Conservation (phyloP, 768 basidiomycete genomes). For the Phlebiopsis gigantea region DNA sequence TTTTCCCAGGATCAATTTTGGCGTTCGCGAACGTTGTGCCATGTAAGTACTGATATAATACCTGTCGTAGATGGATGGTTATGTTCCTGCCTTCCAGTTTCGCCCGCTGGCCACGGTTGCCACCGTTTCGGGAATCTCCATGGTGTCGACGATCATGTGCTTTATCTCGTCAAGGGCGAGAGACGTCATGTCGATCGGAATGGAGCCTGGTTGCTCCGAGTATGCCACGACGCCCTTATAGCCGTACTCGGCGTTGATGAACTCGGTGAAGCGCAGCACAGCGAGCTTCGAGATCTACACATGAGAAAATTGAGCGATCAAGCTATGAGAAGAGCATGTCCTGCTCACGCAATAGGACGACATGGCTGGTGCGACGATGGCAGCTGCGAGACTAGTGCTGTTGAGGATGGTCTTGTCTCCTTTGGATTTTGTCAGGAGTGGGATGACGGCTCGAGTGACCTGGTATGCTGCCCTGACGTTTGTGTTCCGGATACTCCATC, state of each 20-base stretch:
- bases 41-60: no score
- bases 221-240: neutral
- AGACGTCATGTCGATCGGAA: slow-evolving; percentile 12
- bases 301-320: neutral
- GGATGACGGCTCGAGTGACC: slow-evolving; percentile 9
- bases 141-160: slow-evolving; percentile 9
- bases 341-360: neutral
- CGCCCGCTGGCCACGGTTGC: no score
- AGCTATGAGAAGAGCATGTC: neutral
- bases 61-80: no score
- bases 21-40: no score
- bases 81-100: no score
- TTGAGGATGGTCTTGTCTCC: slow-evolving; percentile 10
- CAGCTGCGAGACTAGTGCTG: neutral
- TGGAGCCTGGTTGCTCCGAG: slow-evolving; percentile 1
- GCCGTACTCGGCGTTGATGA: neutral
- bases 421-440: slow-evolving; percentile 2
- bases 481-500: slow-evolving; percentile 2
- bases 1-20: no score
- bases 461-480: slow-evolving; percentile 10
- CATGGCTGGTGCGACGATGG: neutral
- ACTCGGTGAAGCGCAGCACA: neutral
- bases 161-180: neutral
- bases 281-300: neutral
- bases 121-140: no score